phyloP scores from a whole-genome alignment of 495 filamentous ascomycete genomes.

The Daldinia bambusicola region DNA sequence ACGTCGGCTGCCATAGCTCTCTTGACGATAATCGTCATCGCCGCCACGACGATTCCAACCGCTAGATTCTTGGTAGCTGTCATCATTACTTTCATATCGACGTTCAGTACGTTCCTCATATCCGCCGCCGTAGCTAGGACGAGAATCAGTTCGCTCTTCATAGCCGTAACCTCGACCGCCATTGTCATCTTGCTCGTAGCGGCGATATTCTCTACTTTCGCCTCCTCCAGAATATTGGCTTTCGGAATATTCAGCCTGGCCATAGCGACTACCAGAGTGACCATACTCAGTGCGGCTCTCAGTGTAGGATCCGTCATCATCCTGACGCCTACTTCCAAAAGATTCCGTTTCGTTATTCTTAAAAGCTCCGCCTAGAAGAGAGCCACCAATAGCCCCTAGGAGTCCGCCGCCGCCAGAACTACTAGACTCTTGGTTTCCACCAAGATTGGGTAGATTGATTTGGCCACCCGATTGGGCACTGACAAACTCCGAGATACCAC shows the following conservation, averaged over 20 bases:
- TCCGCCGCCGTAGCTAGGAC: slow-evolving; percentile 44
- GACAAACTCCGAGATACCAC: slow-evolving; percentile 52
- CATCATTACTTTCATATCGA: slow-evolving; percentile 45
- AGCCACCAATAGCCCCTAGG: slow-evolving; percentile 56
- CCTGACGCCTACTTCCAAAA: slow-evolving; percentile 50
- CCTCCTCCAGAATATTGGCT: slow-evolving; percentile 57
- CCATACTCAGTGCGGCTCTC: slow-evolving; percentile 58
- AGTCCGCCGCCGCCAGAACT: slow-evolving; percentile 52
- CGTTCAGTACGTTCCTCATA: slow-evolving; percentile 53
- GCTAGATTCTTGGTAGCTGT: slow-evolving; percentile 42
- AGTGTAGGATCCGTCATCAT: slow-evolving; percentile 56
- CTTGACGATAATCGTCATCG: slow-evolving; percentile 39
- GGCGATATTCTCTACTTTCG: slow-evolving; percentile 57
- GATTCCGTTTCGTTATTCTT: slow-evolving; percentile 55
- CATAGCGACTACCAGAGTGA: slow-evolving; percentile 57
- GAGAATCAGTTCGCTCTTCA: slow-evolving; percentile 46
- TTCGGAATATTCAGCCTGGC: slow-evolving; percentile 58
- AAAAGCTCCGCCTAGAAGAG: slow-evolving; percentile 59
- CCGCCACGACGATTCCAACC: slow-evolving; percentile 29
- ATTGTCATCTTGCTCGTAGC: slow-evolving; percentile 54
- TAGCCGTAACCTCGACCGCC: slow-evolving; percentile 52
- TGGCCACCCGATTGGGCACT: slow-evolving; percentile 46
- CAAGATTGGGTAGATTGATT: slow-evolving; percentile 44
- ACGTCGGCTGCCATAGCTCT: slow-evolving; percentile 36
- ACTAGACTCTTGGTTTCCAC: slow-evolving; percentile 39